Conservation (phyloP, 805 yeast species). For the Metschnikowia cerradonensis region DNA sequence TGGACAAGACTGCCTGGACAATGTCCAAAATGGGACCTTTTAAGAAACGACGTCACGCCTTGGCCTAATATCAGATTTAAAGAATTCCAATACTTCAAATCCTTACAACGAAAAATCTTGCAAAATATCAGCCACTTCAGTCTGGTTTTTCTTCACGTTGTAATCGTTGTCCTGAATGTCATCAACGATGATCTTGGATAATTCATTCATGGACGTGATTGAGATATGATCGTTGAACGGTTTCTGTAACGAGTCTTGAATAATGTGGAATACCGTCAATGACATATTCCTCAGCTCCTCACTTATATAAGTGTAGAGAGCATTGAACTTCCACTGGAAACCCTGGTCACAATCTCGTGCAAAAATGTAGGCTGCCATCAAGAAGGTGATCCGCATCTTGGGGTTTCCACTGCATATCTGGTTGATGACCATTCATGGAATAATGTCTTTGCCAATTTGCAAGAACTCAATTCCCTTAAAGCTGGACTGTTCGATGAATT, state of each 20-base stretch:
- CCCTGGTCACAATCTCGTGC: constrained; percentile 23
- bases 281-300: constrained; percentile 20
- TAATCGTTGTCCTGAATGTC: constrained; percentile 17
- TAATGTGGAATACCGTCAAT: constrained; percentile 28
- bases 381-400: constrained; percentile 21
- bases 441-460: constrained; percentile 13
- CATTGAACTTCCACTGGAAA: constrained; percentile 29
- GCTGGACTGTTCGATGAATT: constrained; percentile 21
- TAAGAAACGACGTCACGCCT: neutral
- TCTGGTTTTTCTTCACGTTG: neutral
- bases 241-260: constrained; percentile 25
- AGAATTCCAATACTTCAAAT: neutral
- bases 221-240: constrained; percentile 27
- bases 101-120: constrained; percentile 1
- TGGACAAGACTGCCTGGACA: neutral
- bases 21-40: neutral
- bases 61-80: neutral
- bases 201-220: constrained; percentile 23
- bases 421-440: constrained; percentile 29
- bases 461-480: constrained; percentile 12
- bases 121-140: neutral
- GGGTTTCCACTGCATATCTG: constrained; percentile 19
- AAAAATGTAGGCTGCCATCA: constrained; percentile 31
- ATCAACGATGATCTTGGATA: constrained; percentile 24
- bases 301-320: constrained; percentile 27